Percentiles rank a stretch among this genome's conserved stretches.
Evolutionary conservation across 495 filamentous ascomycete species (phyloP).

Genomic region (Rhizodiscina lignyota): DNA sequence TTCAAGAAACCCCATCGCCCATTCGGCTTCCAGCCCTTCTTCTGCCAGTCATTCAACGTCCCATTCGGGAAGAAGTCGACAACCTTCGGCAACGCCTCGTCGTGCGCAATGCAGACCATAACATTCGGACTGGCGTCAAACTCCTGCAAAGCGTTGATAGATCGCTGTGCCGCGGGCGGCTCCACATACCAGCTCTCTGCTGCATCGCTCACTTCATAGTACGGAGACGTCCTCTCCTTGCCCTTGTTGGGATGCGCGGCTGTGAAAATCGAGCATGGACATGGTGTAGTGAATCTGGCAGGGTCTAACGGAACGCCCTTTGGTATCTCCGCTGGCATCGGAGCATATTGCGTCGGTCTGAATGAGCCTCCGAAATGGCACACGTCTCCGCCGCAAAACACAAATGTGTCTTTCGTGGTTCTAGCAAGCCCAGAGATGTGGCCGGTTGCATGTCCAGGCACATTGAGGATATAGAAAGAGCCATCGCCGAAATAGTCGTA

Average conservation of each 20-base stretch:
- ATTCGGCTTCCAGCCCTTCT: background rate
- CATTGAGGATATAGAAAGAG: constrained; percentile 38
- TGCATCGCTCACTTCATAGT: background rate
- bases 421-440: constrained; percentile 40
- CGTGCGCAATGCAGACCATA: background rate
- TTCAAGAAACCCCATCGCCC: background rate
- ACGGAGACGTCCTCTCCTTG: background rate
- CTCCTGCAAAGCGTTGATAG: background rate
- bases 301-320: background rate
- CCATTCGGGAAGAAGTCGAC: background rate
- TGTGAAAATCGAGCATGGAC: background rate
- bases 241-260: background rate
- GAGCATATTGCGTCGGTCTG: constrained; percentile 31
- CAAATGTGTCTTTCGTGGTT: constrained; percentile 32
- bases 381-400: constrained; percentile 38
- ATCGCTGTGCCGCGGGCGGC: background rate
- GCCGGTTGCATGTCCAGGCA: constrained; percentile 38
- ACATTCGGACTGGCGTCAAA: background rate
- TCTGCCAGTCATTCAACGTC: background rate
- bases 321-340: constrained; percentile 22
- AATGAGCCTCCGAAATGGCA: constrained; percentile 36
- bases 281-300: background rate
- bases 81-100: background rate
- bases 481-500: constrained; percentile 37
- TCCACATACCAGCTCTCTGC: background rate